These are phyloP conservation scores for Mimosa pudica DNA, from an alignment of 306 rosid genomes.

Conservation along the genomic window DNA sequence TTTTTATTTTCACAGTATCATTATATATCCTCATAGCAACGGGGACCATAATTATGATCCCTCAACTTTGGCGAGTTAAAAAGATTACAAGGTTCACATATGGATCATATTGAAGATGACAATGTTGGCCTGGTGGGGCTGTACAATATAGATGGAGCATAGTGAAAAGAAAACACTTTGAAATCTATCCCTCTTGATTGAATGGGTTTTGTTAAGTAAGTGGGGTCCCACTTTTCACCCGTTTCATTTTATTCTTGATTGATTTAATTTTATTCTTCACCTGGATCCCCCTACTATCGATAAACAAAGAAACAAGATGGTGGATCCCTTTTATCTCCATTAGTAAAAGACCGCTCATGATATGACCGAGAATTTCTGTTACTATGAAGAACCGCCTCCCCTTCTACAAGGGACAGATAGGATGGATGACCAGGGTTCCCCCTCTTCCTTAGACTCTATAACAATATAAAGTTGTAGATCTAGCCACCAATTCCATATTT, in stretches of 20 bases:
- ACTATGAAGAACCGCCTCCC: too few relatives aligned
- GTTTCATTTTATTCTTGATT: background rate
- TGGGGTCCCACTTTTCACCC: background rate
- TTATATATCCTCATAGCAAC: background rate
- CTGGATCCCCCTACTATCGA: background rate
- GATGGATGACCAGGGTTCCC: too few relatives aligned
- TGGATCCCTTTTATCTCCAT: background rate
- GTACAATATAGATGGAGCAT: too few relatives aligned
- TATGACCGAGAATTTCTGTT: too few relatives aligned
- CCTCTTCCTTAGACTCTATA: too few relatives aligned
- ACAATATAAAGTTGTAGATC: too few relatives aligned
- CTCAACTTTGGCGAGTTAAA: constrained; percentile 56
- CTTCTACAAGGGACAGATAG: too few relatives aligned
- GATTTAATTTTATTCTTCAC: background rate
- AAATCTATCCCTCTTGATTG: constrained; percentile 38
- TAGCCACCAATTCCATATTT: too few relatives aligned
- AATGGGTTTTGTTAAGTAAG: constrained; percentile 62
- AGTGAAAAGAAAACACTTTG: too few relatives aligned
- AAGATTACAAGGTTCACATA: constrained; percentile 50
- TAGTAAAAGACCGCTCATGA: too few relatives aligned
- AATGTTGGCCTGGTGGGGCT: constrained; percentile 42
- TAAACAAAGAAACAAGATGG: background rate
- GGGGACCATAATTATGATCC: constrained; percentile 55
- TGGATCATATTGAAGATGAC: constrained; percentile 53
- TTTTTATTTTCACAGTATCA: background rate